Base-by-base conservation (phyloP, 2,329 filamentous ascomycete genomes). In the Alternaria brassicae region DNA sequence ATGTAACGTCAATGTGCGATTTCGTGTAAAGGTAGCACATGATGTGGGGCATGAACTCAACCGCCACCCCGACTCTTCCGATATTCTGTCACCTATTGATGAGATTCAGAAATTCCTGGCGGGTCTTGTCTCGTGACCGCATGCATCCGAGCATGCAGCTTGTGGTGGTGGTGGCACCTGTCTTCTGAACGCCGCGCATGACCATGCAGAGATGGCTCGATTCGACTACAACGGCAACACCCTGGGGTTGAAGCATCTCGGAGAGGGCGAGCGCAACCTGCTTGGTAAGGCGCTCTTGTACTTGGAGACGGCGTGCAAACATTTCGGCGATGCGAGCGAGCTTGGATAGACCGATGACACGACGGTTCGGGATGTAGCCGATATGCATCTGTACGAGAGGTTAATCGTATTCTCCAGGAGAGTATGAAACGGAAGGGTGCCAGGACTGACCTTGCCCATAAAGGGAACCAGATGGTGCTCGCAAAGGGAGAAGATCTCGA, bases 401-500 rank as follows among this genome's bases (percentile, higher is more conserved):
- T 67, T 55, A 69, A 65, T 40, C 19, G 36, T 7, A 50, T n/a
- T 19, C 27, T 10, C 15, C 23, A 44, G 3, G 2, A 4, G 7
- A 21, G 40, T 7, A 17, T 15, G 21, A 23, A 19, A 41, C 12
- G 8, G 19, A 21, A 45, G 25, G 28, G 21, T 62, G 77, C 49
- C 36, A 21, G 36, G 15, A 39, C 64, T 40, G 82, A 93, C 92
- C 87, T 97, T 98, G 72, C 95, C 95, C 3, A 87, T 94, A 73
- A 99, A 99, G 0, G 95, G 95, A 7, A 99, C 94, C 76, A 99
- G 85, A 76, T 99, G 95, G 78, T 99, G 95, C 81, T 99, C 95
- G 82, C 95, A 99, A 41, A 98, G 83, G 65, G 91, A 94, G 79
- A 93, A 96, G 12, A 98, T 87, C 76, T 97, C 93, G 72, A 99